phyloP scores from a whole-genome alignment of 1,284 basidiomycete genomes.

The Coriolopsis trogii region DNA sequence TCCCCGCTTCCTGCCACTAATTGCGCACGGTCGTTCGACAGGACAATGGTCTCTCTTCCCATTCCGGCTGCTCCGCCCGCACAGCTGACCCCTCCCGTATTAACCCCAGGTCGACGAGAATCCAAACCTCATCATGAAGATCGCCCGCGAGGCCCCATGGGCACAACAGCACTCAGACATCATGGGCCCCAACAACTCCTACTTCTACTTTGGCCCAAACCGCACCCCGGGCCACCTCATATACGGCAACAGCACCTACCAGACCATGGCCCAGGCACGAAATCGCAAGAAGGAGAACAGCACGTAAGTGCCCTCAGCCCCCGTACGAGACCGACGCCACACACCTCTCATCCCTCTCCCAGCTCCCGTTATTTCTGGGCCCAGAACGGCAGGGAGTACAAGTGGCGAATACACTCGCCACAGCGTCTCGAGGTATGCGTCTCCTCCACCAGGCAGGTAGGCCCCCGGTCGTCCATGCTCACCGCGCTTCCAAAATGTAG shows the following conservation, averaged over 20 bases:
- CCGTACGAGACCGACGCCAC: not conserved
- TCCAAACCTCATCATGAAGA: conserved; percentile 62
- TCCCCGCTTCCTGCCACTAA: not conserved
- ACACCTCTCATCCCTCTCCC: not conserved
- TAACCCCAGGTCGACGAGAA: conserved; percentile 52
- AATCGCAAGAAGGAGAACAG: conserved; percentile 60
- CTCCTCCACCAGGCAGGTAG: not conserved
- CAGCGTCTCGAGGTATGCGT: conserved; percentile 67
- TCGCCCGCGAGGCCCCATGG: conserved; percentile 67
- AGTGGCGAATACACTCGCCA: conserved; percentile 61
- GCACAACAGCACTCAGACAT: conserved; percentile 62
- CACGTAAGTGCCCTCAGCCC: conserved; percentile 48
- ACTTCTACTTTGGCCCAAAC: conserved; percentile 71
- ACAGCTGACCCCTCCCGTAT: conserved; percentile 1
- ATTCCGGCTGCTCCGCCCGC: not conserved
- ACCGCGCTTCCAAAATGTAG: conserved; percentile 40
- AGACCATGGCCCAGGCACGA: conserved; percentile 58
- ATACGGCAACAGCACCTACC: conserved; percentile 64
- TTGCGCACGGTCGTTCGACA: conserved; percentile 11
- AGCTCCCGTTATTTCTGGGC: conserved; percentile 75
- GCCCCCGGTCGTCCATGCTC: not conserved
- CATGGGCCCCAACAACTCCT: conserved; percentile 72
- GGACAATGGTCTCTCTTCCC: conserved; percentile 13
- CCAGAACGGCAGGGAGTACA: conserved; percentile 65
- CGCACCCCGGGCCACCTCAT: conserved; percentile 61